Base-by-base conservation (phyloP, 345 rosid species). In the Erucastrum elatum region DNA sequence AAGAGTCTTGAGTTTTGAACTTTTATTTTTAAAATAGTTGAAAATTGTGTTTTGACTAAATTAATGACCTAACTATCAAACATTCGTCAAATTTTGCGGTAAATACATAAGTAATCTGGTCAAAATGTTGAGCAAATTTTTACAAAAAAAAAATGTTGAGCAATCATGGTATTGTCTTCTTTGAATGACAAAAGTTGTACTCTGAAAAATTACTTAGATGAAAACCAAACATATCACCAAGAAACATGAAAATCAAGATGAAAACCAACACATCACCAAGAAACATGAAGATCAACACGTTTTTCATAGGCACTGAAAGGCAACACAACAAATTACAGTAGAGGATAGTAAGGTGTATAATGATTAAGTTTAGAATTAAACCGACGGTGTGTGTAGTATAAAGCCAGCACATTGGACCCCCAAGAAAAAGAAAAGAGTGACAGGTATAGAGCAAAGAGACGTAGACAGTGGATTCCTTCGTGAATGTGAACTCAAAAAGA, bases 401-500 rank as follows among this genome's bases (percentile, higher is more conserved):
- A 41, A 10, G 4, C 16, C 53, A 46, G 6, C 16, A 4, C 16
- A 49, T 13, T 49, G 55, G 55, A 49, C 46, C 55, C 55, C 55
- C 55, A 49, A 13, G 6, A 44, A 44, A 44, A 44, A 12, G 53
- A 44, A 12, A 12, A 53, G 61, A 16, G 61, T 58, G 62, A 58
- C 64, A 59, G 33, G 64, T 8, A 21, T 56, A 26, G 11, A 34
- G 27, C 68, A 33, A 61, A 64, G 41, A 49, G 63, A 64, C 34
- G 70, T n/a, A 49, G 56, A 66, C 66, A 67, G 72, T 66, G 58
- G 44, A 62, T 30, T 63, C 61, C 16, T 74, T 51, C 6, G 68
- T 9, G 51, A 76, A 76, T 68, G 79, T 76, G 74, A 76, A 44
- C 61, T 9, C 12, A 29, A 30, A 29, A 51, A 49, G 5, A 55